phyloP scores from a whole-genome alignment of 2,329 filamentous ascomycete genomes.

The Ceratocystis lukuohia region DNA sequence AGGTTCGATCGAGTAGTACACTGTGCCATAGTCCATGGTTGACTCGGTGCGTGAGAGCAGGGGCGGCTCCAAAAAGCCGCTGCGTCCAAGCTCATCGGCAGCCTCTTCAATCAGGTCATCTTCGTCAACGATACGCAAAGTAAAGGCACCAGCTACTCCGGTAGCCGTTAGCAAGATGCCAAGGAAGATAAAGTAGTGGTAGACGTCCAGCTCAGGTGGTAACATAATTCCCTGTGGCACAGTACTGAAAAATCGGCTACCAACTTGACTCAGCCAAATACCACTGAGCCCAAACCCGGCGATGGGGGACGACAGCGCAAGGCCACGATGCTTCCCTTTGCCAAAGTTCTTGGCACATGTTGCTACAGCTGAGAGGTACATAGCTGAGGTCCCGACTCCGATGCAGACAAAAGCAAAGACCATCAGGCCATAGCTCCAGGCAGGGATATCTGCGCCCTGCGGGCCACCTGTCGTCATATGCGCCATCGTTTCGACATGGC shows the following conservation, averaged over 20 bases:
- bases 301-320: constrained; percentile 82
- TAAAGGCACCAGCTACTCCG: constrained; percentile 60
- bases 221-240: constrained; percentile 44
- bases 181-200: constrained; percentile 78
- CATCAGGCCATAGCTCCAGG: constrained; percentile 70
- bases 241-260: constrained; percentile 64
- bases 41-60: constrained; percentile 42
- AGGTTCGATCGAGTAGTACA: constrained; percentile 28
- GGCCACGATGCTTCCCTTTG: constrained; percentile 68
- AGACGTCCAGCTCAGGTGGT: constrained; percentile 54
- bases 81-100: constrained; percentile 80
- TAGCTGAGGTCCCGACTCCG: constrained; percentile 69
- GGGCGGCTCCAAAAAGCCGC: constrained; percentile 64
- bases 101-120: constrained; percentile 80
- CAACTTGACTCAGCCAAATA: constrained; percentile 90
- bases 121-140: constrained; percentile 68
- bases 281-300: constrained; percentile 85
- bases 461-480: constrained; percentile 26
- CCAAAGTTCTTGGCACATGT: constrained; percentile 98
- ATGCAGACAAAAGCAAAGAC: constrained; percentile 70
- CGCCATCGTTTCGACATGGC: constrained; percentile 28
- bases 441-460: constrained; percentile 25
- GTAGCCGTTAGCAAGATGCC: constrained; percentile 54
- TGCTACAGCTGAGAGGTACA: constrained; percentile 85
- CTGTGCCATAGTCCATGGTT: constrained; percentile 49